Conservation (phyloP, 768 basidiomycete species). For the Podaxis sp. region DNA sequence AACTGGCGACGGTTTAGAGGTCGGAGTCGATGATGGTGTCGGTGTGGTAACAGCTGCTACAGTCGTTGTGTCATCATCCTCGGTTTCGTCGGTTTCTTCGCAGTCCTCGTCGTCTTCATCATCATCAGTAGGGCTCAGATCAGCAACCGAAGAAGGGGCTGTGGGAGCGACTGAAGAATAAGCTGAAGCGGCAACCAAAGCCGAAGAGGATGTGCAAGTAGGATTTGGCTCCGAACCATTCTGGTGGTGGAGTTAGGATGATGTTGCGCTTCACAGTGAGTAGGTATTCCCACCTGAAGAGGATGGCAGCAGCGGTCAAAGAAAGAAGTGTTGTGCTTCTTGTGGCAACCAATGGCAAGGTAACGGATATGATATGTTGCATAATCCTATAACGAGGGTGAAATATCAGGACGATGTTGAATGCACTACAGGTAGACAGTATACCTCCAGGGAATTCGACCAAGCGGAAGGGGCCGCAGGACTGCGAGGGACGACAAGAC, state of each 20-base stretch:
- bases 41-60: not conserved
- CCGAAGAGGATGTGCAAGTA: slow-evolving; percentile 32
- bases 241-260: slow-evolving; percentile 24
- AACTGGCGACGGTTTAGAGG: not conserved
- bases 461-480: slow-evolving; percentile 38
- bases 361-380: slow-evolving; percentile 58
- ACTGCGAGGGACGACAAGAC: slow-evolving; percentile 34
- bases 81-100: slow-evolving; percentile 21
- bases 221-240: slow-evolving; percentile 38
- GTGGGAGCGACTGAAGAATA: no score
- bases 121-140: slow-evolving; percentile 14
- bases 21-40: not conserved
- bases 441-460: slow-evolving; percentile 42
- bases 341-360: slow-evolving; percentile 45
- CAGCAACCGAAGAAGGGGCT: no score
- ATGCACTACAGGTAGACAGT: not conserved
- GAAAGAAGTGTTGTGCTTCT: slow-evolving; percentile 46
- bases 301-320: slow-evolving; percentile 74
- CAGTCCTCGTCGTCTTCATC: slow-evolving; percentile 30
- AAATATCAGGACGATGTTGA: slow-evolving; percentile 6
- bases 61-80: slow-evolving; percentile 14
- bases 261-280: slow-evolving; percentile 3
- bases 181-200: slow-evolving; percentile 1
- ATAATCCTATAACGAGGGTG: slow-evolving; percentile 37
- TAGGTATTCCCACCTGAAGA: slow-evolving; percentile 42